A percentile compares a stretch with the other conserved stretches of the same genome.
Evolutionary conservation across 2,329 filamentous ascomycete species (phyloP).

Genomic region (Colletotrichum spinosum): DNA sequence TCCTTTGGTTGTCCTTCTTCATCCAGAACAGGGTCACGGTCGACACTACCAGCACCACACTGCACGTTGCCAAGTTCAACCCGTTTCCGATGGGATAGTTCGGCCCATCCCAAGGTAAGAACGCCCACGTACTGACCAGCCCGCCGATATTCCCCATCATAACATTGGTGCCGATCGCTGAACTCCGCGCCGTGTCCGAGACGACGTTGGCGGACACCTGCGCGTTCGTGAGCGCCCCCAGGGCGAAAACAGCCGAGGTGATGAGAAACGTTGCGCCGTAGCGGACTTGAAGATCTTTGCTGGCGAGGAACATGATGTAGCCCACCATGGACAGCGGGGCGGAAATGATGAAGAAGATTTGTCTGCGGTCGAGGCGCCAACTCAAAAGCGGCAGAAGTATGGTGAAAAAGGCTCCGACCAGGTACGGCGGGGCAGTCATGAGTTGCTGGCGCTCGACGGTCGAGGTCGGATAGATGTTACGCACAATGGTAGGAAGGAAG

Average conservation of each 20-base stretch:
- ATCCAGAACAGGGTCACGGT: conserved; percentile 69
- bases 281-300: conserved; percentile 56
- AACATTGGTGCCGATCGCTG: conserved; percentile 70
- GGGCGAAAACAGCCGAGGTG: conserved; percentile 68
- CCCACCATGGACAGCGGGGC: conserved; percentile 71
- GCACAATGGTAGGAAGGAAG: conserved; percentile 74
- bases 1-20: conserved; percentile 64
- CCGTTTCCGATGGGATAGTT: conserved; percentile 79
- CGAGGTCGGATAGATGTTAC: conserved; percentile 69
- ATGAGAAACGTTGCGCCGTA: conserved; percentile 76
- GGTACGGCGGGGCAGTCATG: conserved; percentile 73
- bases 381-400: conserved; percentile 67
- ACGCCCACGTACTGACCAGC: conserved; percentile 60
- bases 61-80: conserved; percentile 73
- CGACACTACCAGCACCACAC: conserved; percentile 64
- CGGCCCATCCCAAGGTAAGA: conserved; percentile 71
- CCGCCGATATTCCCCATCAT: conserved; percentile 75
- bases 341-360: conserved; percentile 65
- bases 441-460: conserved; percentile 72
- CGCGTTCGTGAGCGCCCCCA: conserved; percentile 72
- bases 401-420: conserved; percentile 71
- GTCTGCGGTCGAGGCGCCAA: conserved; percentile 65
- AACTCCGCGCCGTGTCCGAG: conserved; percentile 72
- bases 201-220: conserved; percentile 74
- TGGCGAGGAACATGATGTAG: conserved; percentile 73